Conservation (phyloP, 139 green algal species). For the Monoraphidium neglectum region DNA sequence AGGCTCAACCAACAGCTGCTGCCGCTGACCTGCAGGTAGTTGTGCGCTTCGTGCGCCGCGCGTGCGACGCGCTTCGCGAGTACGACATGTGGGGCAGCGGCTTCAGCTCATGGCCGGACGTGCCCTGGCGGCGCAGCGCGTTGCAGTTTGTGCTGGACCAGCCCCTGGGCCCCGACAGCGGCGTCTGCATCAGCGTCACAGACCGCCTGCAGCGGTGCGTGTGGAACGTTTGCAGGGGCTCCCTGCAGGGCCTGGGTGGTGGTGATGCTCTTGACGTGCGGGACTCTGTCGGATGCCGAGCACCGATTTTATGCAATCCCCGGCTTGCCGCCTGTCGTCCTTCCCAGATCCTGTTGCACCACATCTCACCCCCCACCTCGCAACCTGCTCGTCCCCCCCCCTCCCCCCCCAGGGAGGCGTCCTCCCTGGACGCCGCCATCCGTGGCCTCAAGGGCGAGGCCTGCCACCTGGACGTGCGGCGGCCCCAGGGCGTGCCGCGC, state of each 20-base stretch:
- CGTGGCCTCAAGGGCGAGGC: conserved; percentile 3
- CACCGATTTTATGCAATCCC: no score
- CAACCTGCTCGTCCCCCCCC: not conserved
- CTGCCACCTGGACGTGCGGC: not conserved
- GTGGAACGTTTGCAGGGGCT: not conserved
- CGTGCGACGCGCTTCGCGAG: not conserved
- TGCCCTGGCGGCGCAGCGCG: conserved; percentile 14
- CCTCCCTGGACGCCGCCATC: conserved; percentile 7
- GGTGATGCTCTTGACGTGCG: not conserved
- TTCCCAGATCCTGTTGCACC: no score
- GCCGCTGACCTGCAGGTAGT: conserved; percentile 3
- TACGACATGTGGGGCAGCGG: conserved; percentile 30
- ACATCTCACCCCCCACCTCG: not conserved
- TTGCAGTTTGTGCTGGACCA: conserved; percentile 23
- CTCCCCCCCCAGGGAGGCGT: conserved; percentile 2
- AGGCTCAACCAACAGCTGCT: no score
- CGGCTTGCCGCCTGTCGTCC: no score
- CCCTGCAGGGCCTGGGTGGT: not conserved
- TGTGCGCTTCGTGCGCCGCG: conserved; percentile 1
- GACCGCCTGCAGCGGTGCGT: not conserved
- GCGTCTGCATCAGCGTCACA: conserved; percentile 17
- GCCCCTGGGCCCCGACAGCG: not conserved
- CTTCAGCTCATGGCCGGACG: conserved; percentile 16
- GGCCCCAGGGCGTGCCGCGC: conserved; percentile 10
- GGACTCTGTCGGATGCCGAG: not conserved